Conservation (phyloP, 768 basidiomycete genomes). For the Agrocybe praecox region DNA sequence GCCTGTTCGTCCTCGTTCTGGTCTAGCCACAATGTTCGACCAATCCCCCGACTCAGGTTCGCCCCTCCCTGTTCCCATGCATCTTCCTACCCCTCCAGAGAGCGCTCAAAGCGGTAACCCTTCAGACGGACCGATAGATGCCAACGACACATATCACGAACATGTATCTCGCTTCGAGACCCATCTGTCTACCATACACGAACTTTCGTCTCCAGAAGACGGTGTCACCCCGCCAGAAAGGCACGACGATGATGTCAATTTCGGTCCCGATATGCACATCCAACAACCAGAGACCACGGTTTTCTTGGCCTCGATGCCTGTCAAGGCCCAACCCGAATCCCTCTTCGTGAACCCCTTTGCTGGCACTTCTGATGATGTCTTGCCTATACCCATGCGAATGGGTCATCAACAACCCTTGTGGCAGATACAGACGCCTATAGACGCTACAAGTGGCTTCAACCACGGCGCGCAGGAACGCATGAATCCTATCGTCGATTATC, state of each 20-base stretch:
- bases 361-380: conserved; percentile 9
- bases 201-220: conserved; percentile 28
- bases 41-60: conserved; percentile 25
- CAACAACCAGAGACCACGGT: not conserved
- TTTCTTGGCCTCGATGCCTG: conserved; percentile 4
- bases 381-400: conserved; percentile 18
- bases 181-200: conserved; percentile 32
- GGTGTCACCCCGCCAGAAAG: conserved; percentile 11
- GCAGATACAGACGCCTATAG: conserved; percentile 16
- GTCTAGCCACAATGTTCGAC: conserved; percentile 30
- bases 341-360: conserved; percentile 23
- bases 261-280: not conserved
- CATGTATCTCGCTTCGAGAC: conserved; percentile 20
- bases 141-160: conserved; percentile 18
- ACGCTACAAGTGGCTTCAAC: conserved; percentile 3
- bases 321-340: conserved; percentile 12
- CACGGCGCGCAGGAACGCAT: not conserved
- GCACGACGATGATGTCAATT: not conserved
- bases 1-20: conserved; percentile 32
- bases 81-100: conserved; percentile 40
- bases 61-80: conserved; percentile 26
- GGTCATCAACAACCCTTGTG: conserved; percentile 19
- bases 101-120: conserved; percentile 28
- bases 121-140: conserved; percentile 27
- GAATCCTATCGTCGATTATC: not conserved